Evolutionary conservation across 208 protist genomes (phyloP).

Genomic region (Crithidia bombi): DNA sequence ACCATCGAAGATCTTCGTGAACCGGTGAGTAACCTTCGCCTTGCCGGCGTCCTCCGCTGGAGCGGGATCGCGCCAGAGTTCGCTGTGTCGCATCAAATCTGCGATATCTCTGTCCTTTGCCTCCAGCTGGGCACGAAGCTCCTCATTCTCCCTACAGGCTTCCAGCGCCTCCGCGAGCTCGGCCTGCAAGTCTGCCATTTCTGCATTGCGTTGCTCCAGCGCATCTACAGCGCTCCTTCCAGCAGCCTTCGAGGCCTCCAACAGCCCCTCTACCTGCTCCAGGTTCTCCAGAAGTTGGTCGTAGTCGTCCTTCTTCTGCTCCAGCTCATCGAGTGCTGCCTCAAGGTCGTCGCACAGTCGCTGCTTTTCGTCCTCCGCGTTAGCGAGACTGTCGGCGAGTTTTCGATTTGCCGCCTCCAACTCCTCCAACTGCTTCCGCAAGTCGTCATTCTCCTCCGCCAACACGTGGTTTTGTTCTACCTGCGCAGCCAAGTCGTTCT

Average conservation of each 20-base stretch:
- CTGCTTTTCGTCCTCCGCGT: conserved; percentile 35
- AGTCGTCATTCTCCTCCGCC: not conserved
- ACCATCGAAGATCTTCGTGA: conserved; percentile 68
- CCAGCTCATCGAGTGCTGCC: conserved; percentile 41
- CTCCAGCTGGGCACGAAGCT: conserved; percentile 15
- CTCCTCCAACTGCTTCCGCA: conserved; percentile 6
- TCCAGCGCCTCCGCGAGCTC: conserved; percentile 29
- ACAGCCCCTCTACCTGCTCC: conserved; percentile 30
- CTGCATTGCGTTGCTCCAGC: conserved; percentile 24
- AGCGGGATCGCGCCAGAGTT: conserved; percentile 26
- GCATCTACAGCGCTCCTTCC: conserved; percentile 28
- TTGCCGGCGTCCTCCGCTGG: conserved; percentile 41
- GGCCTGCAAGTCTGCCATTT: conserved; percentile 33
- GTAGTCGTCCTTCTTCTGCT: conserved; percentile 44
- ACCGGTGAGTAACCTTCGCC: conserved; percentile 47
- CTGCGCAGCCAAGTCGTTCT: conserved; percentile 16
- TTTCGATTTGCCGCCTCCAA: not conserved
- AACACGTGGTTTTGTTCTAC: not conserved
- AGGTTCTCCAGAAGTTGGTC: conserved; percentile 32
- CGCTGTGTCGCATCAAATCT: conserved; percentile 37
- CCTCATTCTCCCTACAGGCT: conserved; percentile 35
- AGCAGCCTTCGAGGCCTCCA: conserved; percentile 28
- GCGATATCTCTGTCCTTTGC: conserved; percentile 48
- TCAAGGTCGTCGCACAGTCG: conserved; percentile 43
- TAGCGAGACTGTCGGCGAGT: not conserved